Conservation (phyloP, 352 stramenopile genomes). For the Hyaloperonospora brassicae region DNA sequence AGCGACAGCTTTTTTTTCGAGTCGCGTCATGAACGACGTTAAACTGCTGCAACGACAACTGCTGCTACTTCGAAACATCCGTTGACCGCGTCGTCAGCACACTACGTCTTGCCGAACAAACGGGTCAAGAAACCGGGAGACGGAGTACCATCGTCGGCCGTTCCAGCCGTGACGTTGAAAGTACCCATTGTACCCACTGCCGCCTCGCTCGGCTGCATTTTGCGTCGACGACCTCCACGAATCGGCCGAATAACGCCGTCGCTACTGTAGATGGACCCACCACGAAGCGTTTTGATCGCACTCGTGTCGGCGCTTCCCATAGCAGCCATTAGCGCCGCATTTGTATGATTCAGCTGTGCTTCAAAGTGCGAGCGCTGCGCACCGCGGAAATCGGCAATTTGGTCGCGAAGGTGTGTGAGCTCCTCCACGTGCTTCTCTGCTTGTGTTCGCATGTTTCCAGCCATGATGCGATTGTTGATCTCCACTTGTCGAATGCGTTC, state of each 20-base stretch:
- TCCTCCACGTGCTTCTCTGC: conserved; percentile 86
- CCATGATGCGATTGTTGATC: conserved; percentile 80
- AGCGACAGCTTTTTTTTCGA: conserved; percentile 2
- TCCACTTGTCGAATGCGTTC: conserved; percentile 89
- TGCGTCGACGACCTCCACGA: conserved; percentile 56
- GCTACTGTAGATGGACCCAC: conserved; percentile 52
- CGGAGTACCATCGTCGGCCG: conserved; percentile 11
- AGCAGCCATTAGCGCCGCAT: conserved; percentile 19
- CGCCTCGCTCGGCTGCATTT: conserved; percentile 32
- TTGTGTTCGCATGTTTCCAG: conserved; percentile 82
- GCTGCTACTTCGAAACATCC: not conserved
- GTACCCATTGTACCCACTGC: conserved; percentile 10
- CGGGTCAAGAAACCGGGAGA: conserved; percentile 43
- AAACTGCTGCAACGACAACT: too few relatives aligned
- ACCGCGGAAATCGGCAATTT: conserved; percentile 77
- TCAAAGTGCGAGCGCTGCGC: conserved; percentile 75
- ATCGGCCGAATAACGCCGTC: conserved; percentile 70
- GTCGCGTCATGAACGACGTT: not conserved
- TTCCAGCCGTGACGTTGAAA: conserved; percentile 5
- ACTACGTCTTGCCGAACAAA: conserved; percentile 45
- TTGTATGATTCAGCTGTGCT: conserved; percentile 48
- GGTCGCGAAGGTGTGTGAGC: conserved; percentile 74
- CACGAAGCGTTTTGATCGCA: conserved; percentile 62
- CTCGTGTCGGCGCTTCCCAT: conserved; percentile 23
- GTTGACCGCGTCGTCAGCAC: conserved; percentile 5